Evolutionary conservation across 306 rosid genomes (phyloP), one percentile per base, ranked within the genome.

Genomic region (Betula pendula): DNA sequence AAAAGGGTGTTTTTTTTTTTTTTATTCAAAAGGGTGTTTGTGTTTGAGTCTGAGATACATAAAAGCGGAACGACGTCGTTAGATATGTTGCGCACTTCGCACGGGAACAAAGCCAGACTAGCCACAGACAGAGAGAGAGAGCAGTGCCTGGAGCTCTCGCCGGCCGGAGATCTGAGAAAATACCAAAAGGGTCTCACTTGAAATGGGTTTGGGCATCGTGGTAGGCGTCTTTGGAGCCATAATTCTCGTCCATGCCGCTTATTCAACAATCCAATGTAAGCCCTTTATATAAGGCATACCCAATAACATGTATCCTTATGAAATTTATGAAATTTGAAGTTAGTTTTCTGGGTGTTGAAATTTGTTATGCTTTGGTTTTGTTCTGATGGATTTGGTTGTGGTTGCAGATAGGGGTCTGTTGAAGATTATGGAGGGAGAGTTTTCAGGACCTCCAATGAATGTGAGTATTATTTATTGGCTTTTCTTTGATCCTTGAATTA

Each of bases 351-450:
- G 15, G 70, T 35, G 10, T 14, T 12, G 52, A 48, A 48, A 9
- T 65, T 63, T 78, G 60, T 78, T 67, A 19, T 43, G 44, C 14
- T 42, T 48, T 52, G 22, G 20, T 22, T 58, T 45, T 75, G 53
- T 70, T 76, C 51, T 72, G 72, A 80, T 20, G 68, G 81, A 73
- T 79, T 81, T 81, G 69, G 42, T 75, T 80, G 44, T 81, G 58
- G 56, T 45, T 83, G 81, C 88, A 93, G 98, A 93, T 71, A 88
- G 94, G 87, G 84, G 83, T 56, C 82, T 93, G 88, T 74, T 91
- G 89, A 93, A 93, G 92, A 93, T 93, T 71, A 90, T 78, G 62
- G 97, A 93, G 81, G 96, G 90, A 76, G 92, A 93, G 87, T 93
- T 93, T 87, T 87, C 96, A 3, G 92, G 91, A 19, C 92, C 96